Evolutionary conservation across 116 monocot genomes (phyloP), one percentile per base, ranked within the genome.

Genomic region (Iris pallida): DNA sequence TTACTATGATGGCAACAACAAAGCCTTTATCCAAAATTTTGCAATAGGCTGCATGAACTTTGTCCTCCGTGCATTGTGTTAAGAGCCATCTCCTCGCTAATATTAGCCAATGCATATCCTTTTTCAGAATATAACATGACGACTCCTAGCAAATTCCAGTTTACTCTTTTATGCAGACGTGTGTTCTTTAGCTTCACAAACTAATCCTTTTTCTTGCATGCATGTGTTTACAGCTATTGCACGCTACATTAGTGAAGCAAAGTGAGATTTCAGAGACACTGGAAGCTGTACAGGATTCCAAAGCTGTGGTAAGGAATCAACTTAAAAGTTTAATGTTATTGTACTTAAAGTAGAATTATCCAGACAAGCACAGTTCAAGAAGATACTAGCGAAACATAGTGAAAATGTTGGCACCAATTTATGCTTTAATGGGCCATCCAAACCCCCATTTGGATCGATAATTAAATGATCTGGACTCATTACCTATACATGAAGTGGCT

Each of bases 191-290:
- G 14, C 44, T 43, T 61, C 15, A 9, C 10, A 18, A 18, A 18
- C 16, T 9, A 7, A 6, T 45, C 7, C 0, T 46, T 16, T 63
- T 47, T 47, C 16, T 63, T 63, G 15, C 40, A 61, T 17, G 19
- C 8, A 63, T 46, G 5, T 2, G 47, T 40, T 46, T 64, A 18
- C 59, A 81, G 81, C 51, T 81, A 61, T 61, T 81, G 44, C 81
- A 81, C 19, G 77, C 77, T 12, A 69, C 81, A 20, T 64, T 81
- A 11, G 51, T 81, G 48, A 57, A 76, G 64, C 81, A 81, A 70
- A 72, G 76, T 68, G 72, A 81, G 68, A 77, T 81, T 68, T 66
- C 72, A 2, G 77, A 76, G 56, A 76, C 73, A 6, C 55, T 81
- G 17, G 77, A 81, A 62, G 57, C 67, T 68, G 58, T 76, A 77